Conservation (phyloP, 2,329 filamentous ascomycete genomes). For the Rhexocercosporidium sp. region DNA sequence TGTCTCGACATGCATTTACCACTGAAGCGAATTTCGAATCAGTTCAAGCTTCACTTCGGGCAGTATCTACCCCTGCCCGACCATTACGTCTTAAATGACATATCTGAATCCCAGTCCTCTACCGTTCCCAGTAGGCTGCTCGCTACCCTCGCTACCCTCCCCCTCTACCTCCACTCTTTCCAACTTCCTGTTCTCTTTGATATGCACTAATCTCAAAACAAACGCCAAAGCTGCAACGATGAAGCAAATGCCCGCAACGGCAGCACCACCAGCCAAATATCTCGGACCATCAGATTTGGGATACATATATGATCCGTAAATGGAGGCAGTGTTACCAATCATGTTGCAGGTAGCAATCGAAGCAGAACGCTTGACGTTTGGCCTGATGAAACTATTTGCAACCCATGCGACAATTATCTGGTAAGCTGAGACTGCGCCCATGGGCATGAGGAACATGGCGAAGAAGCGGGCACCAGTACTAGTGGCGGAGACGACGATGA, state of each 20-base stretch:
- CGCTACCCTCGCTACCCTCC: background rate
- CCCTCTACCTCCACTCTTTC: conserved; percentile 31
- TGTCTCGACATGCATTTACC: too few species aligned
- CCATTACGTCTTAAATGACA: conserved; percentile 8
- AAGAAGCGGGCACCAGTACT: conserved; percentile 60
- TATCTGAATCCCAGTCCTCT: conserved; percentile 26
- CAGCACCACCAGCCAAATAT: conserved; percentile 44
- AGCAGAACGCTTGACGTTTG: conserved; percentile 43
- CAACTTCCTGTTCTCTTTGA: conserved; percentile 44
- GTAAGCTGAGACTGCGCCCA: conserved; percentile 57
- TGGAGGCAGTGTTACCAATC: conserved; percentile 40
- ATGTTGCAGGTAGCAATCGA: conserved; percentile 39
- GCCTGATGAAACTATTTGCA: conserved; percentile 42
- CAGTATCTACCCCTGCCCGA: too few species aligned
- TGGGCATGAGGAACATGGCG: conserved; percentile 66
- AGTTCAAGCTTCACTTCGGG: too few species aligned
- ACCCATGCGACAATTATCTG: conserved; percentile 46
- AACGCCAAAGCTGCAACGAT: conserved; percentile 44
- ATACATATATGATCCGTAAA: conserved; percentile 44
- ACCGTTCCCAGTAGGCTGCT: background rate
- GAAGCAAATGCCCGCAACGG: conserved; percentile 44
- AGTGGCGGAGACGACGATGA: conserved; percentile 58
- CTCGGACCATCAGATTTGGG: conserved; percentile 42
- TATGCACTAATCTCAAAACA: conserved; percentile 42
- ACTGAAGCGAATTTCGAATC: too few species aligned